These are phyloP conservation scores for Iris pallida DNA, from an alignment of 116 monocot species.

Conservation along the genomic window DNA sequence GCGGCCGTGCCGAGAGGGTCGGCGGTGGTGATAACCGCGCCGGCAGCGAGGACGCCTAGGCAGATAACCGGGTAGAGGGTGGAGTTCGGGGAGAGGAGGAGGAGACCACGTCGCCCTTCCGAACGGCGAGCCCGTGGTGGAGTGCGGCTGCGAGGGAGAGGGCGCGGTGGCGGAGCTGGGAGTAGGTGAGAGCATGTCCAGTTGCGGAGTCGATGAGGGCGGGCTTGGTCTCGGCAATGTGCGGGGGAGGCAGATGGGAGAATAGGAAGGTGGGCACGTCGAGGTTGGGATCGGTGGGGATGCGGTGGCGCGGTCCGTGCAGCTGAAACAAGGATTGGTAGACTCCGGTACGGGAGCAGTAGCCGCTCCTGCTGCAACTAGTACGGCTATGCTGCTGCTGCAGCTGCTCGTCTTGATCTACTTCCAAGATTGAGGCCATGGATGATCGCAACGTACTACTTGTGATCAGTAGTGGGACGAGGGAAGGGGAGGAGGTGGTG, in stretches of 20 bases:
- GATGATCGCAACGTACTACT: no score
- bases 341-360: neutral
- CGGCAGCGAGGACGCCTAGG: conserved; percentile 11
- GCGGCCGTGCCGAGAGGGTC: neutral
- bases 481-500: no score
- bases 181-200: conserved; percentile 7
- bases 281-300: neutral
- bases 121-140: conserved; percentile 5
- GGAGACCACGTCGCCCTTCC: conserved; percentile 11
- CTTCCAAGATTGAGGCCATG: no score
- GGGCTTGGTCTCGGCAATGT: neutral
- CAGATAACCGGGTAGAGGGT: conserved; percentile 9
- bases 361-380: neutral
- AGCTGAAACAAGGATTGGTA: neutral
- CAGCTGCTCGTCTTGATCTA: neutral
- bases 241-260: neutral
- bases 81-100: conserved; percentile 11
- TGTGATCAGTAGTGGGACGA: no score
- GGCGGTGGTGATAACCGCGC: conserved; percentile 8
- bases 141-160: conserved; percentile 15
- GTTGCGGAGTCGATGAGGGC: conserved; percentile 12
- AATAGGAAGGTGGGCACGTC: conserved; percentile 8
- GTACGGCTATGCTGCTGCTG: neutral
- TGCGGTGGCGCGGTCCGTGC: neutral
- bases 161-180: conserved; percentile 1